These are phyloP conservation scores for Cytospora chrysosperma DNA, from an alignment of 2,329 filamentous ascomycete genomes.

Conservation along the genomic window DNA sequence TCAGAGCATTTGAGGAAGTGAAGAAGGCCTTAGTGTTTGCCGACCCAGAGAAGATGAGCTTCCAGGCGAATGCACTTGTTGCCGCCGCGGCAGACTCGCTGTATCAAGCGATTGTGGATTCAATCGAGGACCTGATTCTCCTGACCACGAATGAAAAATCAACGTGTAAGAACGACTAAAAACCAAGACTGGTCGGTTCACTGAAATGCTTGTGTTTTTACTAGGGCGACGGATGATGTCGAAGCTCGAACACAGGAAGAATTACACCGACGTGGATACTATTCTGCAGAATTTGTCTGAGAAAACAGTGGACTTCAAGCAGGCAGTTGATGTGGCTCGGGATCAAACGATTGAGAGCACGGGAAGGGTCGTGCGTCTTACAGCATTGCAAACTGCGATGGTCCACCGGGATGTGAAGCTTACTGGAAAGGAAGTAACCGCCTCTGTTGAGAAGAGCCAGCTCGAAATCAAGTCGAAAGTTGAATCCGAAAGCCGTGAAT, in stretches of 20 bases:
- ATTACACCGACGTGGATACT: background rate
- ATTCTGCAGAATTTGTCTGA: constrained; percentile 2
- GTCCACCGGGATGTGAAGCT: background rate
- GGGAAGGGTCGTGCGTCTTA: background rate
- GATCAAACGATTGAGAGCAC: background rate
- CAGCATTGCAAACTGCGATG: background rate
- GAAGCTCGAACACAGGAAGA: background rate
- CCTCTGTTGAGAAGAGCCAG: background rate
- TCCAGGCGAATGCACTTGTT: background rate
- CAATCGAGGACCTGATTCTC: constrained; percentile 1
- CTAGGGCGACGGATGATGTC: constrained; percentile 7
- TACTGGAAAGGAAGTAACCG: background rate
- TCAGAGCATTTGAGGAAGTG: constrained; percentile 1
- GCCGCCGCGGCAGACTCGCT: background rate
- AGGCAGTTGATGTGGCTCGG: background rate
- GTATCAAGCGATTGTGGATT: constrained; percentile 4
- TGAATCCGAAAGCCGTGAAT: background rate
- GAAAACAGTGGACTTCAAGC: background rate
- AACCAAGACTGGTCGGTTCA: background rate
- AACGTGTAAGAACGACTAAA: background rate
- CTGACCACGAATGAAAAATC: background rate
- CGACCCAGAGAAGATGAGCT: background rate
- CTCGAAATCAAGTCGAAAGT: background rate
- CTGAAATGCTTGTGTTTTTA: background rate
- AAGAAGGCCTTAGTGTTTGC: constrained; percentile 8